These are phyloP conservation scores for Pythium scleroteichum DNA, from an alignment of 352 stramenopile species.

Conservation along the genomic window DNA sequence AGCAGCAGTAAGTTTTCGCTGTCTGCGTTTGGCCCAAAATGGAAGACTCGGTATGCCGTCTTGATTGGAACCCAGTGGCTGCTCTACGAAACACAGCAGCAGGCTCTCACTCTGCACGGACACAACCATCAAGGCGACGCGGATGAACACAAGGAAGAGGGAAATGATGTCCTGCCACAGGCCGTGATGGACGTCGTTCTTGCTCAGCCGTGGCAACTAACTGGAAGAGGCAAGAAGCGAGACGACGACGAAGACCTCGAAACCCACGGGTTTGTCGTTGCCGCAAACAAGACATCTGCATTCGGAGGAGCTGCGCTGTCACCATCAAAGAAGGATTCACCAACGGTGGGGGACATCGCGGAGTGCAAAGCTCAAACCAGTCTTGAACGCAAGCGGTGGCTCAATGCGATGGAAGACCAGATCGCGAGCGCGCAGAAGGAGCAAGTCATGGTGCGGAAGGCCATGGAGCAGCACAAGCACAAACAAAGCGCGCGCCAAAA, in stretches of 20 bases:
- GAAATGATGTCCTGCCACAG: constrained; percentile 31
- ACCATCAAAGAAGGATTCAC: background rate
- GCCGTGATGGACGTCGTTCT: constrained; percentile 58
- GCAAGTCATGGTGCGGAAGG: constrained; percentile 36
- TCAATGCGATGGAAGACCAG: constrained; percentile 66
- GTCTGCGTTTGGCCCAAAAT: constrained; percentile 13
- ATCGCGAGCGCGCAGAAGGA: constrained; percentile 34
- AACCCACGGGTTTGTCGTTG: constrained; percentile 28
- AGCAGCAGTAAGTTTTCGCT: constrained; percentile 5
- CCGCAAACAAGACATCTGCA: constrained; percentile 19
- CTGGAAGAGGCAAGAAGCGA: background rate
- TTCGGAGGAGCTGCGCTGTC: background rate
- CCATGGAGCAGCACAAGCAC: constrained; percentile 40
- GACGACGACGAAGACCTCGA: constrained; percentile 25
- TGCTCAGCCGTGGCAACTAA: constrained; percentile 22
- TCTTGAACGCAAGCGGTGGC: constrained; percentile 69
- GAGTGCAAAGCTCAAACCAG: constrained; percentile 59
- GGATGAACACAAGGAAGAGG: constrained; percentile 11
- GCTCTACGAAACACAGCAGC: constrained; percentile 64
- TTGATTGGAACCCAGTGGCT: constrained; percentile 72
- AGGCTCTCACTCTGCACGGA: constrained; percentile 38
- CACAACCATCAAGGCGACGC: constrained; percentile 23
- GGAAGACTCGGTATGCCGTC: constrained; percentile 69
- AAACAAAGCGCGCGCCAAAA: constrained; percentile 39
- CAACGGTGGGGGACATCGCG: constrained; percentile 28